These are phyloP conservation scores for Epichloe bromicola DNA, from an alignment of 2,329 filamentous ascomycete species.

Conservation along the genomic window DNA sequence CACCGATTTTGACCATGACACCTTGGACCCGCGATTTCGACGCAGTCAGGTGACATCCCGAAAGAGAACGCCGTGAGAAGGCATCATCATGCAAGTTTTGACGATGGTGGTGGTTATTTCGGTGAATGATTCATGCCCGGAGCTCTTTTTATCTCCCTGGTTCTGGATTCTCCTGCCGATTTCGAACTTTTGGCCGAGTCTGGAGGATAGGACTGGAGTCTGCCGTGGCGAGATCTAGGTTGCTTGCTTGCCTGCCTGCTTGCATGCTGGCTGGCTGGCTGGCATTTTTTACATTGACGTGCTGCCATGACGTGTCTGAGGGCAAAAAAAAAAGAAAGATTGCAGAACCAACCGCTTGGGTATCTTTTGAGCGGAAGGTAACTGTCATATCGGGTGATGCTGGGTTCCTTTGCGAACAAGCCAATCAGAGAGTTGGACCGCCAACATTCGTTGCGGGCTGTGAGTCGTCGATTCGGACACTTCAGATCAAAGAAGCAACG, in stretches of 20 bases:
- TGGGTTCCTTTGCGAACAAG: too few relatives aligned
- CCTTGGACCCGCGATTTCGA: constrained; percentile 3
- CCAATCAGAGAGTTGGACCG: not conserved
- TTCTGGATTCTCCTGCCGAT: not conserved
- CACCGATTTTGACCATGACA: constrained; percentile 17
- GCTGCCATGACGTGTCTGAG: not conserved
- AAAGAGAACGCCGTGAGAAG: not conserved
- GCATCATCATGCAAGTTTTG: not conserved
- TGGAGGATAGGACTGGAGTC: not conserved
- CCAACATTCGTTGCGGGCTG: too few relatives aligned
- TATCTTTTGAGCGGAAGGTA: not conserved
- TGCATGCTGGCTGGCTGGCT: too few relatives aligned
- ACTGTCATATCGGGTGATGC: not conserved
- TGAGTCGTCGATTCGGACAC: not conserved
- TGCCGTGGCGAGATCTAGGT: not conserved
- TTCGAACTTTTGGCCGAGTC: not conserved
- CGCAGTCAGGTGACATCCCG: constrained; percentile 12
- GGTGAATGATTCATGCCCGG: not conserved
- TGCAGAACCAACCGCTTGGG: not conserved
- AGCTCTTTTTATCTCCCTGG: not conserved
- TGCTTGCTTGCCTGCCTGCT: not conserved
- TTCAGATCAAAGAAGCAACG: not conserved
- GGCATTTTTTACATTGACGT: not conserved
- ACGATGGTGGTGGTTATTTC: not conserved
- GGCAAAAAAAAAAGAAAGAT: not conserved